Evolutionary conservation across 805 yeast species (phyloP).

Genomic region (Ogataea henricii): DNA sequence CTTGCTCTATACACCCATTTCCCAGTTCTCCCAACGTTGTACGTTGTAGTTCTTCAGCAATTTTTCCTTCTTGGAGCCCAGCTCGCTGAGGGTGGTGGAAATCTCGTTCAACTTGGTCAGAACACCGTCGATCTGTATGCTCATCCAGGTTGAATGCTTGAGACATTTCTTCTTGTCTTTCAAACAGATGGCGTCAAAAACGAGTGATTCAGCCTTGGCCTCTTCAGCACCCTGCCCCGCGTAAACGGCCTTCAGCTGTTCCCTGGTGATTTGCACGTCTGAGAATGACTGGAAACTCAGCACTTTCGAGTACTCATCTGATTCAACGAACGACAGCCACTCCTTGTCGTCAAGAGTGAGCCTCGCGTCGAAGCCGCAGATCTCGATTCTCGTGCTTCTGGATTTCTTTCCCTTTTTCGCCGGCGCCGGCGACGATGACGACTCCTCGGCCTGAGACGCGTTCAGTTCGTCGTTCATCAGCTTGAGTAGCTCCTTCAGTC

Average conservation of each 20-base stretch:
- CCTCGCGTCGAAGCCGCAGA: slow-evolving; percentile 52
- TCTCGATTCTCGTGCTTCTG: slow-evolving; percentile 39
- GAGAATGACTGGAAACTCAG: slow-evolving; percentile 10
- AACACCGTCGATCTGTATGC: slow-evolving; percentile 38
- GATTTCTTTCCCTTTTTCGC: slow-evolving; percentile 22
- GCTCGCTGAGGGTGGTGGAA: slow-evolving; percentile 18
- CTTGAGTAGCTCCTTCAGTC: slow-evolving; percentile 40
- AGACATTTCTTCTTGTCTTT: slow-evolving; percentile 57
- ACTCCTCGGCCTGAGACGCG: slow-evolving; percentile 14
- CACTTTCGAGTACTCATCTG: slow-evolving; percentile 15
- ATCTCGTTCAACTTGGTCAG: slow-evolving; percentile 35
- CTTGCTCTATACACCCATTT: slow-evolving; percentile 3
- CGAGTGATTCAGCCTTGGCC: slow-evolving; percentile 13
- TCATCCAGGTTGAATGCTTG: slow-evolving; percentile 45
- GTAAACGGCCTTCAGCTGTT: slow-evolving; percentile 18
- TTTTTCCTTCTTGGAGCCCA: slow-evolving; percentile 32
- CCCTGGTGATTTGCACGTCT: slow-evolving; percentile 13
- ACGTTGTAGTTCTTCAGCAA: slow-evolving; percentile 42
- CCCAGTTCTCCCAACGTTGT: slow-evolving; percentile 35
- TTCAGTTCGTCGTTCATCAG: slow-evolving; percentile 40
- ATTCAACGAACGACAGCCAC: slow-evolving; percentile 25
- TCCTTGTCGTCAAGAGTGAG: slow-evolving; percentile 21
- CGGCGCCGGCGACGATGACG: slow-evolving; percentile 9
- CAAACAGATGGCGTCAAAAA: slow-evolving; percentile 42
- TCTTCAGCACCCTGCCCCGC: slow-evolving; percentile 13